Evolutionary conservation across 306 rosid species (phyloP).

Genomic region (Echinosophora koreensis): DNA sequence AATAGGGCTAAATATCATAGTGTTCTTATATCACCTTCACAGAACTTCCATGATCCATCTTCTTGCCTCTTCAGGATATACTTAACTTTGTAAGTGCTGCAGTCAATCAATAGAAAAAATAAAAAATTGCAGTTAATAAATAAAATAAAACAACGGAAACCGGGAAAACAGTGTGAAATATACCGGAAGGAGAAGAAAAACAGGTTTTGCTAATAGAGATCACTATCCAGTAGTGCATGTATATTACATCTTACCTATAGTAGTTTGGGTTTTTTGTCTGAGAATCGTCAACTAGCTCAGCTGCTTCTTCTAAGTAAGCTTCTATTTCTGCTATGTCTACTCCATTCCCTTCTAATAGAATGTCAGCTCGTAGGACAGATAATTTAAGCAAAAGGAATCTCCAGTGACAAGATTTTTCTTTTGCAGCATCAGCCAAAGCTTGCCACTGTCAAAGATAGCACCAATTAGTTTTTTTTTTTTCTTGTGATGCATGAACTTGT

Average conservation of each 20-base stretch:
- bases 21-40: slow-evolving; percentile 71
- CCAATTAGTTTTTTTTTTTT: slow-evolving; percentile 19
- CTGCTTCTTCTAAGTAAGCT: slow-evolving; percentile 91
- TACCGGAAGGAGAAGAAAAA: neutral
- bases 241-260: slow-evolving; percentile 64
- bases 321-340: slow-evolving; percentile 80
- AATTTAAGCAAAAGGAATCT: slow-evolving; percentile 82
- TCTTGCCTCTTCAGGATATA: slow-evolving; percentile 79
- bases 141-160: neutral
- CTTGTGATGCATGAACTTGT: slow-evolving; percentile 24
- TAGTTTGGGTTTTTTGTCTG: slow-evolving; percentile 83
- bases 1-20: slow-evolving; percentile 51
- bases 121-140: neutral
- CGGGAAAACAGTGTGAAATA: neutral
- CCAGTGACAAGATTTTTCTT: slow-evolving; percentile 88
- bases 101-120: slow-evolving; percentile 44
- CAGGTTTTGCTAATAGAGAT: slow-evolving; percentile 12
- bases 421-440: slow-evolving; percentile 88
- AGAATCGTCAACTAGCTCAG: slow-evolving; percentile 84
- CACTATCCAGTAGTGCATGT: slow-evolving; percentile 11
- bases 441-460: slow-evolving; percentile 75
- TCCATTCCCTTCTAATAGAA: slow-evolving; percentile 74
- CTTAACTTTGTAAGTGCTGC: slow-evolving; percentile 86
- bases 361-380: slow-evolving; percentile 84
- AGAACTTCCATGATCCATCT: slow-evolving; percentile 97